Conservation (phyloP, 176 grass and related monocot genomes). For the Pontederia paniculata region DNA sequence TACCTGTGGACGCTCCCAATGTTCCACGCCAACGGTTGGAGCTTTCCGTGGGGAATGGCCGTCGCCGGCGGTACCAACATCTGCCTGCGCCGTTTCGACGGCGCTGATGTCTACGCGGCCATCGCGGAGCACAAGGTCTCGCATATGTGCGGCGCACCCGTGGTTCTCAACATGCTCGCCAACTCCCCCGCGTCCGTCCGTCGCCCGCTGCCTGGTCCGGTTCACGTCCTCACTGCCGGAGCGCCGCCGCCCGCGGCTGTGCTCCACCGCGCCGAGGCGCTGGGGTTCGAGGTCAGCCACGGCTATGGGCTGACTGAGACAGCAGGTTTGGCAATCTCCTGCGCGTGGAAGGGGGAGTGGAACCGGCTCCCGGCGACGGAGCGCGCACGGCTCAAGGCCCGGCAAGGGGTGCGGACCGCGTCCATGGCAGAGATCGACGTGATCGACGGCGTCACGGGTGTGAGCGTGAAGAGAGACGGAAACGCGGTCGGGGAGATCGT, state of each 20-base stretch:
- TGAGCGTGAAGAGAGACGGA: conserved; percentile 43
- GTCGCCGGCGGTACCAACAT: conserved; percentile 63
- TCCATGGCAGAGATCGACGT: conserved; percentile 35
- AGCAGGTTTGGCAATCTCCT: conserved; percentile 32
- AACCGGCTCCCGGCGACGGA: conserved; percentile 45
- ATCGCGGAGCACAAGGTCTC: conserved; percentile 29
- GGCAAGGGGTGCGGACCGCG: conserved; percentile 54
- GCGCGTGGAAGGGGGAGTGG: conserved; percentile 73
- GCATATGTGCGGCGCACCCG: conserved; percentile 81
- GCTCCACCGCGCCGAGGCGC: conserved; percentile 43
- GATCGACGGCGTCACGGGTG: conserved; percentile 34
- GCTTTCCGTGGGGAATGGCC: conserved; percentile 76
- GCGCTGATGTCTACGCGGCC: conserved; percentile 31
- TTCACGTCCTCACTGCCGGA: conserved; percentile 55
- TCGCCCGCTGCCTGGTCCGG: conserved; percentile 27
- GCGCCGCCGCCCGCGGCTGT: conserved; percentile 58
- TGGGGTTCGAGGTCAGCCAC: conserved; percentile 60
- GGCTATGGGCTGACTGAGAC: conserved; percentile 86
- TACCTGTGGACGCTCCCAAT: conserved; percentile 88
- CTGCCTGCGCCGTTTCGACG: conserved; percentile 59
- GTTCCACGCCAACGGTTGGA: conserved; percentile 94
- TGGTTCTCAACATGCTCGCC: conserved; percentile 82
- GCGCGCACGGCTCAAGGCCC: conserved; percentile 58
- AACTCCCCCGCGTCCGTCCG: conserved; percentile 36
- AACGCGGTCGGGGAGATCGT: conserved; percentile 56